A percentile compares a stretch with the other conserved stretches of the same genome.
Evolutionary conservation across 805 yeast genomes (phyloP).

Genomic region (Komagataella pastoris): DNA sequence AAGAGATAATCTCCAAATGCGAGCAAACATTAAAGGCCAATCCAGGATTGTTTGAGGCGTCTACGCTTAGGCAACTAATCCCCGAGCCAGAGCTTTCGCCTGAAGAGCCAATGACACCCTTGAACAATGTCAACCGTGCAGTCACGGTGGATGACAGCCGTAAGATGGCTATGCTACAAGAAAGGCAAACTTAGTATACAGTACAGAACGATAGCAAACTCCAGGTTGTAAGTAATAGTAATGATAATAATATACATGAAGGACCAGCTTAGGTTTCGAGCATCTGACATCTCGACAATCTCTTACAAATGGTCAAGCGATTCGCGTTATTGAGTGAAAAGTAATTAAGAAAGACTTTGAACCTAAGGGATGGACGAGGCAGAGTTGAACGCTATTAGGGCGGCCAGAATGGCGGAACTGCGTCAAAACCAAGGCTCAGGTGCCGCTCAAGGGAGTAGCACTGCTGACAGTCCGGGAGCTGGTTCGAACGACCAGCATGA

Average conservation of each 20-base stretch:
- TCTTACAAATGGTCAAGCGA: neutral
- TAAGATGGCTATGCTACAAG: neutral
- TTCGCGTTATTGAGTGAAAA: neutral
- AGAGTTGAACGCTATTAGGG: conserved; percentile 82
- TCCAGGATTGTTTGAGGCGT: conserved; percentile 8
- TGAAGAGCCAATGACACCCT: neutral
- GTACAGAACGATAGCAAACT: no score
- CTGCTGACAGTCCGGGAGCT: conserved; percentile 10
- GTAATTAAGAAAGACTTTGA: neutral
- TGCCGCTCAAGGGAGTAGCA: neutral
- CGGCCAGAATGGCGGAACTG: conserved; percentile 81
- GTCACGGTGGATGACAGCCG: neutral
- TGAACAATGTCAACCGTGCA: neutral
- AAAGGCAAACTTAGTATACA: neutral
- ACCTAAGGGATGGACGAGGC: conserved; percentile 55
- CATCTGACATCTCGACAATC: neutral
- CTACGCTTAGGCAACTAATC: neutral
- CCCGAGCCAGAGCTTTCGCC: neutral
- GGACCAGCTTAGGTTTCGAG: neutral
- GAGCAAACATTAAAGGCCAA: conserved; percentile 14
- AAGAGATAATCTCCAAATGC: conserved; percentile 24
- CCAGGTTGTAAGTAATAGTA: neutral
- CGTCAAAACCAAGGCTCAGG: conserved; percentile 28
- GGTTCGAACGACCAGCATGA: conserved; percentile 59
- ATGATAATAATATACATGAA: no score